Conservation (phyloP, 139 green algal genomes). For the Chlamydomonas applanata region DNA sequence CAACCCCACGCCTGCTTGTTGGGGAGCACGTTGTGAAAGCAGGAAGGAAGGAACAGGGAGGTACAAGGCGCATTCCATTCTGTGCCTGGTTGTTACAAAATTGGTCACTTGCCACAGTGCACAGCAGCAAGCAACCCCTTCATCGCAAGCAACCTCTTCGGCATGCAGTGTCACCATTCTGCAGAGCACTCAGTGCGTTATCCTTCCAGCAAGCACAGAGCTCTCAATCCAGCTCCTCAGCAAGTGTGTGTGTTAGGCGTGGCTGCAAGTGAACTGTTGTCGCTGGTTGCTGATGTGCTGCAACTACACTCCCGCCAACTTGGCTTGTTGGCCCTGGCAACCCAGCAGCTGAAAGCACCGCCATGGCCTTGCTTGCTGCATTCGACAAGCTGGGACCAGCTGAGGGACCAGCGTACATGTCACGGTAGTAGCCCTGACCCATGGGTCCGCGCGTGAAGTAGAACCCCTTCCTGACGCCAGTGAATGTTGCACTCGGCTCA, state of each 20-base stretch:
- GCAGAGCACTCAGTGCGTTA: too few relatives aligned
- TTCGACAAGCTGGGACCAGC: background rate
- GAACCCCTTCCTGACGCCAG: background rate
- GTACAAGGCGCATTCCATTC: too few relatives aligned
- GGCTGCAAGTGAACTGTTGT: constrained; percentile 1
- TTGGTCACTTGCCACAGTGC: too few relatives aligned
- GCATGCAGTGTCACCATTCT: too few relatives aligned
- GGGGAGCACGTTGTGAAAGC: too few relatives aligned
- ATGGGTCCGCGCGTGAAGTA: background rate
- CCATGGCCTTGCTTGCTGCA: background rate
- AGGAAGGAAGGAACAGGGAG: too few relatives aligned
- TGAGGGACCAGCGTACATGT: background rate
- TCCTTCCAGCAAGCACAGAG: too few relatives aligned
- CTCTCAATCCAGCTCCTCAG: constrained; percentile 14
- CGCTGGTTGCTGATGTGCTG: background rate
- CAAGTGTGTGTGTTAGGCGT: background rate
- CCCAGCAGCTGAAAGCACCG: background rate
- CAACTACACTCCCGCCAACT: too few relatives aligned
- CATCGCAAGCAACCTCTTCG: too few relatives aligned
- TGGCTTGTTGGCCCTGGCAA: background rate
- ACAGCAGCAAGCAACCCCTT: too few relatives aligned
- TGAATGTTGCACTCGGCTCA: background rate
- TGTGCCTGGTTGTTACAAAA: too few relatives aligned
- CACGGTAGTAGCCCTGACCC: background rate
- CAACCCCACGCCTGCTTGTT: too few relatives aligned